These are phyloP conservation scores for Rhizophagus prolifer DNA, from an alignment of 192 early-diverging fungal species.

Conservation along the genomic window DNA sequence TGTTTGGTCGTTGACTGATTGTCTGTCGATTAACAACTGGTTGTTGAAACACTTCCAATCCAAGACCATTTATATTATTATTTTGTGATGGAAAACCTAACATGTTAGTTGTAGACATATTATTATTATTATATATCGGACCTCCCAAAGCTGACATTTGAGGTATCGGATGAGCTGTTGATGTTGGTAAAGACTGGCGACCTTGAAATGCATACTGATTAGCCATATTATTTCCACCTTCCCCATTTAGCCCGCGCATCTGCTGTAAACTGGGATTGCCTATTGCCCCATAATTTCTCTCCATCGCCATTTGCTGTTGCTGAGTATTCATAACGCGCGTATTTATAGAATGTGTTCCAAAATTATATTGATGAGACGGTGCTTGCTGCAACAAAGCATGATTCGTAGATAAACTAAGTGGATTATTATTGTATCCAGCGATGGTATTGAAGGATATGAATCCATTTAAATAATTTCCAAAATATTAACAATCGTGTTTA, in stretches of 20 bases:
- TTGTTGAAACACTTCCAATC: constrained; percentile 18
- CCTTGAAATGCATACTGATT: constrained; percentile 14
- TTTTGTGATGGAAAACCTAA: constrained; percentile 4
- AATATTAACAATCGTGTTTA: too few relatives aligned
- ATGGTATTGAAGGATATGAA: constrained; percentile 16
- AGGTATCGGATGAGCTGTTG: neutral
- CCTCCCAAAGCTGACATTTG: constrained; percentile 1
- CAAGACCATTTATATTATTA: constrained; percentile 23
- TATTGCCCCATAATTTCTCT: neutral
- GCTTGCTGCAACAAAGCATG: constrained; percentile 12
- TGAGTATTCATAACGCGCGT: constrained; percentile 1
- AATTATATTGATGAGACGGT: constrained; percentile 9
- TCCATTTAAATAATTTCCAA: constrained; percentile 4
- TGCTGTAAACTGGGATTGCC: constrained; percentile 1
- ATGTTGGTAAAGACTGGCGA: constrained; percentile 5
- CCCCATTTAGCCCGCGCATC: neutral
- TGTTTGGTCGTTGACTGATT: neutral
- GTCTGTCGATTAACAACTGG: constrained; percentile 5
- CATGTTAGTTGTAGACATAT: neutral
- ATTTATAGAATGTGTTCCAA: constrained; percentile 2
- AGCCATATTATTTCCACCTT: neutral
- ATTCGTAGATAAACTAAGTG: neutral
- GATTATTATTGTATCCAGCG: constrained; percentile 1
- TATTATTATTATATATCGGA: neutral
- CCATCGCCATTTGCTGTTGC: constrained; percentile 10